Evolutionary conservation across 1,139 yeast genomes (phyloP), one percentile per base, ranked within the genome.

Genomic region (Arxiozyma slooffiae): DNA sequence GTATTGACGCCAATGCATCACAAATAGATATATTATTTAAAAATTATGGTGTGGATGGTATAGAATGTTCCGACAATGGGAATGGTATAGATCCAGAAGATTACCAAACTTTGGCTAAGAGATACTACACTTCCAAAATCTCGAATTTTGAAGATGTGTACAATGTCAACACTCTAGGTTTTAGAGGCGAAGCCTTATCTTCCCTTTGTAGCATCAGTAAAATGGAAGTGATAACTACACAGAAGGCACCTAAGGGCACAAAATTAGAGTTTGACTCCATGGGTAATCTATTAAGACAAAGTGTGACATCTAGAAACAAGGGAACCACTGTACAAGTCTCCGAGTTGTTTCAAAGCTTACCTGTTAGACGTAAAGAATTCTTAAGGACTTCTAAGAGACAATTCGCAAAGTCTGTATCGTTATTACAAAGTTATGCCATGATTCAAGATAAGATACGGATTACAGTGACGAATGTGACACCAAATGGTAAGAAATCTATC

Each of bases 171-270:
- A 82, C 92, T 0, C 69, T 83, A 41, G 96, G 96, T 0, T 87
- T 87, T 60, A 74, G 96, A 64, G 96, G 96, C 23, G 95, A 87
- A 65, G 95, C 95, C 0, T 69, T 87, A 59, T 80, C 85, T 58
- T 83, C 95, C 0, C 63, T 87, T 17, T 82, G 90, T 61, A 73
- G 81, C 1, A 69, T 85, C 54, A 73, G 86, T n/a, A 71, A 77
- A 4, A 55, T 75, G 22, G 63, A 65, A 11, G 72, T 89, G 0
- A 69, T 68, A 1, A 88, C 96, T 0, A 76, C 85, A 14, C 73
- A 80, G 0, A 63, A 63, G 2, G 74, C 78, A 7, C 94, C 95
- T 0, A 70, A 71, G 48, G 89, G 85, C 1, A 71, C 76, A 39
- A 71, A 68, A 46, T 63, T 89, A 40, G 73, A 67, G 30, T 85